Conservation (phyloP, 306 rosid species). For the Betula pendula region DNA sequence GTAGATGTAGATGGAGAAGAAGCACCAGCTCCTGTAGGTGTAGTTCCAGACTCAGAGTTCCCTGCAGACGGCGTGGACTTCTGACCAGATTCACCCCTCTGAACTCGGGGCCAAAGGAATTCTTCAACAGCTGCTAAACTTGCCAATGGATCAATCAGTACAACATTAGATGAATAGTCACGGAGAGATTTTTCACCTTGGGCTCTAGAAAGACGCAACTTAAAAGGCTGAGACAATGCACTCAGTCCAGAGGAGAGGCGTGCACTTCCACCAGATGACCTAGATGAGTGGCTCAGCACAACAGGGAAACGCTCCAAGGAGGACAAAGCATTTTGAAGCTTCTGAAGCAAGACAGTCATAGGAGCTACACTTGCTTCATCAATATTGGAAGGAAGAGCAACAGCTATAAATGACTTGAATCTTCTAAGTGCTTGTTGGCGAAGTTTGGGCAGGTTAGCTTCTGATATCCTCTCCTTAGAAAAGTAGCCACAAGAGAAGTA, state of each 20-base stretch:
- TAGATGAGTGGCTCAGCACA: constrained; percentile 90
- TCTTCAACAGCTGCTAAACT: constrained; percentile 97
- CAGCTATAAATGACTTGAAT: constrained; percentile 78
- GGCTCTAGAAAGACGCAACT: constrained; percentile 91
- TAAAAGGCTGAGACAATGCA: constrained; percentile 90
- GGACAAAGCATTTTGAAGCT: constrained; percentile 96
- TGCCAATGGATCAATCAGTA: constrained; percentile 90
- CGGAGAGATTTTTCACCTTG: constrained; percentile 91
- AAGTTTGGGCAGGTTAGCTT: constrained; percentile 75
- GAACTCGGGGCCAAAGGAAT: constrained; percentile 97
- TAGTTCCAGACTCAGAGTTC: constrained; percentile 83
- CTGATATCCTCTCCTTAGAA: constrained; percentile 70
- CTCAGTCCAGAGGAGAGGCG: constrained; percentile 94
- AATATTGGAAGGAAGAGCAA: constrained; percentile 67
- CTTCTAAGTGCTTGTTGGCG: constrained; percentile 83
- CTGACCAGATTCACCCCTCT: constrained; percentile 82
- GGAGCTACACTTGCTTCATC: constrained; percentile 46
- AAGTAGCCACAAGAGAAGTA: constrained; percentile 91
- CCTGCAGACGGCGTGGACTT: constrained; percentile 63
- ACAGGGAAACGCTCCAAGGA: constrained; percentile 97
- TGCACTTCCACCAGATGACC: constrained; percentile 87
- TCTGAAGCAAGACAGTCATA: constrained; percentile 86
- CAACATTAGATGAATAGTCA: constrained; percentile 92
- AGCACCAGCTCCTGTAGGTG: constrained; percentile 70
- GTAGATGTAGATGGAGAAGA: constrained; percentile 64